Conservation (phyloP, 2,329 filamentous ascomycete genomes). For the Alternaria consortialis region DNA sequence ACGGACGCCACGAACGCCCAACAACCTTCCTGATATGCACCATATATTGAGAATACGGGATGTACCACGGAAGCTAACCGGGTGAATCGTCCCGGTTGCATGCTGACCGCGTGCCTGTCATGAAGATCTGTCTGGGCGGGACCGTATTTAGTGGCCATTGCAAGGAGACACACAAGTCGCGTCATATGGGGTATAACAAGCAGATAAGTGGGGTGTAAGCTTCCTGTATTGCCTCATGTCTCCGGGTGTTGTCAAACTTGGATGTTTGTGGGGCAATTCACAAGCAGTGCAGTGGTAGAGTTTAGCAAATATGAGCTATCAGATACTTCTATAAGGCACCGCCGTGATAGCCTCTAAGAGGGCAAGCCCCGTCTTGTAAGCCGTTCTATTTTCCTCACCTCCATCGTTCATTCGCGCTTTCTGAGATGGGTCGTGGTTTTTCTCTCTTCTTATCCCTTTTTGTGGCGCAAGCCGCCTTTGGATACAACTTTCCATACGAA, state of each 20-base stretch:
- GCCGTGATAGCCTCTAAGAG: neutral
- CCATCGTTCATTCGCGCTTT: neutral
- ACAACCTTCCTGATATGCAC: neutral
- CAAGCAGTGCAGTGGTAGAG: neutral
- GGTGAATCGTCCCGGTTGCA: neutral
- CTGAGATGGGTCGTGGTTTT: neutral
- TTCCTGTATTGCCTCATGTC: neutral
- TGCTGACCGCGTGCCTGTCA: neutral
- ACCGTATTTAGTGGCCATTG: neutral
- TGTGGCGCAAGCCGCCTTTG: constrained; percentile 13
- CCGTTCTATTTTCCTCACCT: too few relatives aligned
- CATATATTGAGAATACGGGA: neutral
- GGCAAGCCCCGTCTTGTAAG: too few relatives aligned
- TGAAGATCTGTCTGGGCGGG: neutral
- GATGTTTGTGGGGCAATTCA: neutral
- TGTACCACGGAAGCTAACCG: neutral
- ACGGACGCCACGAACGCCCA: constrained; percentile 1
- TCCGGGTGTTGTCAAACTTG: neutral
- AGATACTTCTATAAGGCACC: neutral
- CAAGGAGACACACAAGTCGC: neutral
- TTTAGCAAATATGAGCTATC: neutral
- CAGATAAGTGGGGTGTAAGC: neutral
- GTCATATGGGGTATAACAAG: neutral
- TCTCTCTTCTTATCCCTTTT: neutral
- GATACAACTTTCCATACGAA: constrained; percentile 40